Base-by-base conservation (phyloP, 495 filamentous ascomycete genomes). In the Penicillium salamii region DNA sequence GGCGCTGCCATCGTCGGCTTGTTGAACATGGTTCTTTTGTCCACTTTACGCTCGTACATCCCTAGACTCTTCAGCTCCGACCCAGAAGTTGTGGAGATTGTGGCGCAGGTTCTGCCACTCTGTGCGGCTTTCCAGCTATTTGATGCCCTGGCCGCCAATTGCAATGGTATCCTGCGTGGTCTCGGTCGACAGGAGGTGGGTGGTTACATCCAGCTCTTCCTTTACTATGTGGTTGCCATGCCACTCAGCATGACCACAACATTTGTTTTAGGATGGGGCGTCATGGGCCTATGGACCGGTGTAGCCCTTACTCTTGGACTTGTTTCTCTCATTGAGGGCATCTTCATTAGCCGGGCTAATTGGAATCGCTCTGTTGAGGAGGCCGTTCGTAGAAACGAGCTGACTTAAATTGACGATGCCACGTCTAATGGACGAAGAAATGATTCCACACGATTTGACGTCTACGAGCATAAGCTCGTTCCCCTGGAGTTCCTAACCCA, bases 81-180 rank as follows among this genome's bases (percentile, higher is more conserved):
- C 46, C 63, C 74, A 24, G 89, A 90, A 34, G 91, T 97, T 39
- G 82, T 91, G 49, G 76, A 71, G 11, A 66, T 95, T 8, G 89
- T 91, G 5, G 83, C 89, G 1, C 59, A 64, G 2, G 79, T 87
- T 8, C 72, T 97, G 37, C 91, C 91, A 1, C 58, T 96, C 1
- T 87, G 85, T 41, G 90, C 90, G 1, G 78, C 89, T 0, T 95
- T 95, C 75, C 91, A 97, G 66, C 77, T 93, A 2, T 90, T 92
- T 53, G 92, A 97, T 60, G 81, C 86, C 11, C 62, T 93, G 35
- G 85, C 90, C 0, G 77, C 83, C 7, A 85, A 83, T 54, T 88
- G 85, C 54, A 90, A 92, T 56, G 91, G 92, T 15, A 71, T 96
- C 26, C 73, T 97, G 23, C 78, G 91, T 18, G 92, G 91, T 8